Evolutionary conservation across 331 rosid genomes (phyloP).

Genomic region (Cydonia oblonga): DNA sequence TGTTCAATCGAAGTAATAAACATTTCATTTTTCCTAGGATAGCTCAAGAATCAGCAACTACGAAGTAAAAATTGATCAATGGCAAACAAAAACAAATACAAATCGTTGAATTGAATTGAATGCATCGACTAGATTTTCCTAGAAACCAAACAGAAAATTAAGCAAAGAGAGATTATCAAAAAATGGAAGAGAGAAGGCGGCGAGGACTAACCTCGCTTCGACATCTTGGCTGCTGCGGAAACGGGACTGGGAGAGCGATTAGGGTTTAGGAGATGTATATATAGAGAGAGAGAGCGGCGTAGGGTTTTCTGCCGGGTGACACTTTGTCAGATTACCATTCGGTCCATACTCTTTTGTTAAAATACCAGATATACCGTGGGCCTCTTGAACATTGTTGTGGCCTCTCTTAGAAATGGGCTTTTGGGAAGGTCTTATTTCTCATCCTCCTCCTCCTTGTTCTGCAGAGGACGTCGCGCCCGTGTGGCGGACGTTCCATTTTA

Average conservation of each 20-base stretch:
- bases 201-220: constrained; percentile 41
- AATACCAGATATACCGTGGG: not conserved
- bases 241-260: not conserved
- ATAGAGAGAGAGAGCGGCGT: not conserved
- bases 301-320: constrained; percentile 24
- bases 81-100: not conserved
- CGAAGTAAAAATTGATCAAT: not conserved
- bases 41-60: not conserved
- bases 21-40: not conserved
- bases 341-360: not conserved
- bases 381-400: not conserved
- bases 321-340: not conserved
- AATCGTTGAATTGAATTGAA: not conserved
- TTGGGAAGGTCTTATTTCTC: no score
- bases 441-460: no score
- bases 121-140: not conserved
- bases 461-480: no score
- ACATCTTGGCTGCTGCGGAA: constrained; percentile 32
- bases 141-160: not conserved
- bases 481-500: no score
- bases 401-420: not conserved
- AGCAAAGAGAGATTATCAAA: not conserved
- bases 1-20: not conserved
- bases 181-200: no score
- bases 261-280: not conserved